Percentiles rank a stretch among this genome's conserved stretches.
Conservation (phyloP, 176 grass and related monocot genomes). For the Oryza punctata region DNA sequence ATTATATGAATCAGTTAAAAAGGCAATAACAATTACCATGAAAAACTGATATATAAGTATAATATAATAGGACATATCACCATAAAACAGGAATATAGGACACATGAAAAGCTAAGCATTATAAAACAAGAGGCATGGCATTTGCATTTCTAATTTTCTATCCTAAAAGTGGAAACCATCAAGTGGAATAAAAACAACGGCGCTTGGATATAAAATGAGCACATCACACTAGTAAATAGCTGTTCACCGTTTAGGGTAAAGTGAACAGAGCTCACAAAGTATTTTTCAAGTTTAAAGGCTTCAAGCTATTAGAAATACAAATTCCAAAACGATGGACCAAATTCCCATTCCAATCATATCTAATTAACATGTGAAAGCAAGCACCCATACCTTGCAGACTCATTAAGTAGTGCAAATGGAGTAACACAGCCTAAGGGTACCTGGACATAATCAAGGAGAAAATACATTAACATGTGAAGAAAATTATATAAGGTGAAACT, state of each 20-base stretch:
- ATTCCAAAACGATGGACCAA: background rate
- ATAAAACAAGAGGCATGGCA: background rate
- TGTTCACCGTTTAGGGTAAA: background rate
- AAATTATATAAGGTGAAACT: background rate
- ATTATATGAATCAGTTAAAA: conserved; percentile 34
- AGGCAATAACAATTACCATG: background rate
- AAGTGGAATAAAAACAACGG: background rate
- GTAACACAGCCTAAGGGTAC: conserved; percentile 92
- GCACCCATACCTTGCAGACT: conserved; percentile 68
- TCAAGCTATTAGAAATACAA: conserved; percentile 14
- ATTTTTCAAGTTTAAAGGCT: background rate
- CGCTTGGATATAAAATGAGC: conserved; percentile 16
- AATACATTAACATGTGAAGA: conserved; percentile 20
- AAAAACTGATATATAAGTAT: background rate
- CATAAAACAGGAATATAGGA: conserved; percentile 9
- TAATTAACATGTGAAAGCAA: conserved; percentile 35
- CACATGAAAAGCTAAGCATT: conserved; percentile 13
- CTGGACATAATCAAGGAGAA: conserved; percentile 49
- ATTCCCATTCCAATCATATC: background rate
- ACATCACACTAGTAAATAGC: background rate
- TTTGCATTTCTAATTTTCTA: background rate
- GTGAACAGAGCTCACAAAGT: background rate
- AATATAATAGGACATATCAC: conserved; percentile 20
- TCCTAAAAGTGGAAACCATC: background rate
- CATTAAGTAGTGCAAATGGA: conserved; percentile 90